These are phyloP conservation scores for Camellia oleifera DNA, from an alignment of 179 eudicot genomes.

Conservation along the genomic window DNA sequence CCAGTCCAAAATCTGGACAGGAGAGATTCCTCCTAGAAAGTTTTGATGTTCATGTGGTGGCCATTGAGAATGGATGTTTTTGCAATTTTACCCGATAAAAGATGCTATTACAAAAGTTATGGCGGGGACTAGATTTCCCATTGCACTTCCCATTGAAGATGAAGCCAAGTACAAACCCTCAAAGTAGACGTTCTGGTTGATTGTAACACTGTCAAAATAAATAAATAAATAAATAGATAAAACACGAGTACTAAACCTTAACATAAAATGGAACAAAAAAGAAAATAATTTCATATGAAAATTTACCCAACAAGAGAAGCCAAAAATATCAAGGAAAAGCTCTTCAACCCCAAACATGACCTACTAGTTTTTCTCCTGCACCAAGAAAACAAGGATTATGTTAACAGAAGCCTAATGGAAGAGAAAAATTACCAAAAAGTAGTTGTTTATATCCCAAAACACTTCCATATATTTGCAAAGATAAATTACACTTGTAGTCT, in stretches of 20 bases:
- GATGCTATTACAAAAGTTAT: constrained; percentile 58
- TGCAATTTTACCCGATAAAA: constrained; percentile 41
- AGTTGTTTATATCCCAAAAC: no score
- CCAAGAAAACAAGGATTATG: neutral
- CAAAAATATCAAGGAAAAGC: constrained; percentile 50
- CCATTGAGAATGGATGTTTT: no score
- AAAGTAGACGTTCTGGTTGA: constrained; percentile 49
- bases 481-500: no score
- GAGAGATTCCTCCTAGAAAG: no score
- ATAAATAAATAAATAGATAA: no score
- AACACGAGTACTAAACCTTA: neutral
- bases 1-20: no score
- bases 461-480: no score
- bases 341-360: constrained; percentile 34
- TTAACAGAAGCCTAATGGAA: no score
- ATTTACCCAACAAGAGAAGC: constrained; percentile 61
- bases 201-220: constrained; percentile 39
- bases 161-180: constrained; percentile 61
- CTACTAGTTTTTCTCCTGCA: constrained; percentile 32
- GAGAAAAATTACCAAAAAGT: no score
- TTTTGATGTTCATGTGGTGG: no score
- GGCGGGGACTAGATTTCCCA: constrained; percentile 57
- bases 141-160: constrained; percentile 62
- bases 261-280: neutral
- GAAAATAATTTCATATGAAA: neutral